phyloP scores from a whole-genome alignment of 306 rosid species.

The Biancaea sappan region DNA sequence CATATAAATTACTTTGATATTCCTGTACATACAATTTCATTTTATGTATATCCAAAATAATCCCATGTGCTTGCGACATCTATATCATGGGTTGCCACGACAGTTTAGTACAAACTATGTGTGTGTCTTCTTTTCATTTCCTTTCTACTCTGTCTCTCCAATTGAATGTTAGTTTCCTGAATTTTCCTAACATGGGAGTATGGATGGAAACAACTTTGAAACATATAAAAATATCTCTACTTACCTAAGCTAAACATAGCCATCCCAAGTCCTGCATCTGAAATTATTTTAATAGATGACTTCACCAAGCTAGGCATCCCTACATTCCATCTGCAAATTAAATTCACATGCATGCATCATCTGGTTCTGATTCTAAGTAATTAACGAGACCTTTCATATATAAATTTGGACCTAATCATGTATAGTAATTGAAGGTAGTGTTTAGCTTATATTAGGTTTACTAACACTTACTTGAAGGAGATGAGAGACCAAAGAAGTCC shows the following conservation, averaged over 20 bases:
- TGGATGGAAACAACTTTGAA: background rate
- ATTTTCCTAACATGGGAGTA: conserved; percentile 6
- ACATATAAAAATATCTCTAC: background rate
- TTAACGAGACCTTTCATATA: too few relatives aligned
- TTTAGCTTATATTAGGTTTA: background rate
- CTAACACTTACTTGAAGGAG: conserved; percentile 62
- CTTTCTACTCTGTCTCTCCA: conserved; percentile 11
- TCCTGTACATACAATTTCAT: too few relatives aligned
- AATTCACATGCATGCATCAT: conserved; percentile 7
- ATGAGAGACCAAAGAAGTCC: conserved; percentile 92
- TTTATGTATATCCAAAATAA: background rate
- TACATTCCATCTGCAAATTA: conserved; percentile 68
- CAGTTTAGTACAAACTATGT: conserved; percentile 26
- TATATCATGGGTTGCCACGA: conserved; percentile 26
- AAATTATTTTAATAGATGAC: conserved; percentile 75
- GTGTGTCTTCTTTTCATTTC: conserved; percentile 7
- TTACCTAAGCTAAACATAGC: conserved; percentile 97
- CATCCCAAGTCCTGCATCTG: conserved; percentile 98
- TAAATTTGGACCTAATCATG: too few relatives aligned
- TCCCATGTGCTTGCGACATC: conserved; percentile 31
- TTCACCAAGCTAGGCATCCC: conserved; percentile 80
- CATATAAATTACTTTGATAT: conserved; percentile 27
- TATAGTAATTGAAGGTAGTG: background rate
- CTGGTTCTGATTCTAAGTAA: too few relatives aligned
- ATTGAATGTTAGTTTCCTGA: background rate